phyloP scores from a whole-genome alignment of 768 basidiomycete genomes.

The Dacryopinax spathularia region DNA sequence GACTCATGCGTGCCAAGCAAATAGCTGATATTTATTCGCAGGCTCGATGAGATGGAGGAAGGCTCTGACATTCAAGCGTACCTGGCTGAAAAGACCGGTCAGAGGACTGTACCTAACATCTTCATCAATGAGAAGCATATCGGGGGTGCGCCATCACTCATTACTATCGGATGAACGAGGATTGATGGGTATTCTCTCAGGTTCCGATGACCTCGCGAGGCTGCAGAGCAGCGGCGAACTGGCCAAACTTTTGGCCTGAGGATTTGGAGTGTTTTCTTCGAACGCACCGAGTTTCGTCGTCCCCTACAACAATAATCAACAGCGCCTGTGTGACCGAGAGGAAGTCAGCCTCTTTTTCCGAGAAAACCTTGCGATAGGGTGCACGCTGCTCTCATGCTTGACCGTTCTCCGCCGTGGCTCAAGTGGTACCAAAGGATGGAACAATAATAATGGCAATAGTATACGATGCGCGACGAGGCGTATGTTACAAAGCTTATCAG shows the following conservation, averaged over 20 bases:
- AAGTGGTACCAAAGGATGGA: too few relatives aligned
- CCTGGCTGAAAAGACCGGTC: conserved; percentile 46
- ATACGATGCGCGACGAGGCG: too few relatives aligned
- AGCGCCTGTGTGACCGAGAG: too few relatives aligned
- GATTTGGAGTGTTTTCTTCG: background rate
- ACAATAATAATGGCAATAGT: too few relatives aligned
- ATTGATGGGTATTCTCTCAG: too few relatives aligned
- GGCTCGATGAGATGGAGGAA: conserved; percentile 29
- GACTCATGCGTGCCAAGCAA: background rate
- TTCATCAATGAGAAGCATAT: conserved; percentile 45
- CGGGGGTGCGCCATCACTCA: background rate
- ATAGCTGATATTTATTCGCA: background rate
- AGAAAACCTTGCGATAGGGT: too few relatives aligned
- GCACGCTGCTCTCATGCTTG: too few relatives aligned
- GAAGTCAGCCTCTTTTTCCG: too few relatives aligned
- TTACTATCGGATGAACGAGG: conserved; percentile 11
- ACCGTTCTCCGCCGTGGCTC: too few relatives aligned
- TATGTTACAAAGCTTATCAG: too few relatives aligned
- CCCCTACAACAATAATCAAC: too few relatives aligned
- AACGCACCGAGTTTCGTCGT: too few relatives aligned
- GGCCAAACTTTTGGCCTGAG: conserved; percentile 9
- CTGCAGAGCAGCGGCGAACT: conserved; percentile 12
- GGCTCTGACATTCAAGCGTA: conserved; percentile 53
- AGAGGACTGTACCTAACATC: conserved; percentile 60
- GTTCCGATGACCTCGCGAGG: conserved; percentile 14